These are phyloP conservation scores for Venturia effusa DNA, from an alignment of 2,329 filamentous ascomycete genomes.

Conservation along the genomic window DNA sequence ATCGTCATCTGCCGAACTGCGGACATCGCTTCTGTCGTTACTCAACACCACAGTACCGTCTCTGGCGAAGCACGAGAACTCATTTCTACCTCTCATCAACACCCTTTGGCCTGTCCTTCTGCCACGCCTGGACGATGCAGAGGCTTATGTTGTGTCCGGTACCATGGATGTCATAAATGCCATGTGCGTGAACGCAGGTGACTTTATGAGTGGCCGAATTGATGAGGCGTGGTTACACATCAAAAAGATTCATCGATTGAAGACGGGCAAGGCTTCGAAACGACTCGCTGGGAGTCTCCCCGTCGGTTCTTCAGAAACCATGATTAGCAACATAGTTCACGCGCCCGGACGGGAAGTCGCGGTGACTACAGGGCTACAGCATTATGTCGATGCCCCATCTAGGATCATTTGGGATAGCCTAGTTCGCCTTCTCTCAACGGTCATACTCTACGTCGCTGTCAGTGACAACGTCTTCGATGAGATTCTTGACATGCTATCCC, in stretches of 20 bases:
- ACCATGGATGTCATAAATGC: constrained; percentile 58
- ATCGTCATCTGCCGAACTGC: constrained; percentile 67
- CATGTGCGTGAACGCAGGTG: constrained; percentile 62
- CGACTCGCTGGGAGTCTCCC: background rate
- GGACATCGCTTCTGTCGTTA: constrained; percentile 67
- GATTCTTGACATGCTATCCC: constrained; percentile 49
- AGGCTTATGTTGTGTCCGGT: constrained; percentile 58
- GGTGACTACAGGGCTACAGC: background rate
- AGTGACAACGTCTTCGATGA: constrained; percentile 62
- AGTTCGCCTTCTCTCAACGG: constrained; percentile 40
- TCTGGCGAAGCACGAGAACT: constrained; percentile 65
- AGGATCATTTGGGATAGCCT: constrained; percentile 8
- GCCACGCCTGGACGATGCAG: constrained; percentile 53
- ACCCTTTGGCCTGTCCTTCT: constrained; percentile 79
- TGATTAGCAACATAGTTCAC: background rate
- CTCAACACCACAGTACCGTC: constrained; percentile 61
- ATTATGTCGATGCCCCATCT: constrained; percentile 5
- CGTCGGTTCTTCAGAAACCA: background rate
- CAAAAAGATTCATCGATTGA: constrained; percentile 20
- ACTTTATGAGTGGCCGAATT: constrained; percentile 70
- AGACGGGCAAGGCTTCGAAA: constrained; percentile 5
- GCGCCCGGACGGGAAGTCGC: background rate
- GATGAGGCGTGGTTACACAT: constrained; percentile 59
- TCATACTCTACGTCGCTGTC: constrained; percentile 54
- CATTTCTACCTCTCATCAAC: constrained; percentile 82